phyloP scores from a whole-genome alignment of 352 stramenopile genomes.

The Peronospora belbahrii region DNA sequence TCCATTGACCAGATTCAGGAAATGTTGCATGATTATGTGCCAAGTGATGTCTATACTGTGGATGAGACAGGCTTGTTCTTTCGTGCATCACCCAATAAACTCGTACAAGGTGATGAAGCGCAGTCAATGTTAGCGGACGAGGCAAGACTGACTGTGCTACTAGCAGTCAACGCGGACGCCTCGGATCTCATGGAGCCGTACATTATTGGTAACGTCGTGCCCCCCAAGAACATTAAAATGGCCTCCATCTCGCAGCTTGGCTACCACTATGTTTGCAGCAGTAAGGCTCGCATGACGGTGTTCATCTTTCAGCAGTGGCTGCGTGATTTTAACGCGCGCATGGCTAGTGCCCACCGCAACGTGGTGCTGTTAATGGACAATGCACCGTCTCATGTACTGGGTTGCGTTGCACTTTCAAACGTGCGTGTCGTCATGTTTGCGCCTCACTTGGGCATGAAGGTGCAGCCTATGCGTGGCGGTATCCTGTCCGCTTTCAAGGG shows the following conservation, averaged over 20 bases:
- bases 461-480: slow-evolving; percentile 79
- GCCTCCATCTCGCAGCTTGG: slow-evolving; percentile 71
- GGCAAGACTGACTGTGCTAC: slow-evolving; percentile 59
- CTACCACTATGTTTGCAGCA: slow-evolving; percentile 83
- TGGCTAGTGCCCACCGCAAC: slow-evolving; percentile 76
- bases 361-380: slow-evolving; percentile 85
- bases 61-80: slow-evolving; percentile 84
- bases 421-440: slow-evolving; percentile 84
- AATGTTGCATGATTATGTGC: slow-evolving; percentile 71
- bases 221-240: slow-evolving; percentile 76
- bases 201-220: slow-evolving; percentile 69
- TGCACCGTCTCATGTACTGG: slow-evolving; percentile 74
- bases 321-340: slow-evolving; percentile 78
- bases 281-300: slow-evolving; percentile 79
- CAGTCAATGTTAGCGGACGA: slow-evolving; percentile 72
- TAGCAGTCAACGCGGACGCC: slow-evolving; percentile 66
- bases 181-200: slow-evolving; percentile 81
- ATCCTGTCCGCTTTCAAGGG: slow-evolving; percentile 81
- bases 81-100: slow-evolving; percentile 76
- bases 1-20: slow-evolving; percentile 82
- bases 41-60: slow-evolving; percentile 80
- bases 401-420: slow-evolving; percentile 76
- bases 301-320: slow-evolving; percentile 88
- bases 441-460: slow-evolving; percentile 76
- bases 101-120: slow-evolving; percentile 73